A percentile compares a stretch with the other conserved stretches of the same genome.
Conservation (phyloP, 257 asterid species). For the Cynanchum wilfordii region DNA sequence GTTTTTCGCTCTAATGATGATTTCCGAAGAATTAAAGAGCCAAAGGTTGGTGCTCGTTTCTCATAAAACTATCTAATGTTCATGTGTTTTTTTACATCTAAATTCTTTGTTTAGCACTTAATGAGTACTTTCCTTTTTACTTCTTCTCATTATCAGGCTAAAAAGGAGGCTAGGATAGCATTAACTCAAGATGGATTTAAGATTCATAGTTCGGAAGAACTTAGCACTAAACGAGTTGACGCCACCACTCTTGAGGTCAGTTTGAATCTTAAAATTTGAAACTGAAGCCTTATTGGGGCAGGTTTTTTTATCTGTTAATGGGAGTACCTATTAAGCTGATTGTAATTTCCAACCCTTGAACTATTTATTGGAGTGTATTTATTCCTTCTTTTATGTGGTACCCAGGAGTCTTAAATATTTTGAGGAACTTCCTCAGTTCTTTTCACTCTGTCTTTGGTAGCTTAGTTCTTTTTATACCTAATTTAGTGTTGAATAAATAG, state of each 20-base stretch:
- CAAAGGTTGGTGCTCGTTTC: constrained; percentile 46
- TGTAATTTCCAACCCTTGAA: too few species aligned
- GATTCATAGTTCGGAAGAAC: constrained; percentile 68
- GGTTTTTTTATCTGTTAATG: not conserved
- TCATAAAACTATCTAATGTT: too few species aligned
- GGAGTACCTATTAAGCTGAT: too few species aligned
- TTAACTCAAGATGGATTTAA: constrained; percentile 69
- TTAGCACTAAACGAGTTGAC: constrained; percentile 69
- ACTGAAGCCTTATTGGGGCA: not conserved
- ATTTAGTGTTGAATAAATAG: too few species aligned
- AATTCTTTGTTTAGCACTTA: constrained; percentile 1
- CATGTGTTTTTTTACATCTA: not conserved
- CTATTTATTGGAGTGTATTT: too few species aligned
- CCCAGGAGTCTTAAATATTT: too few species aligned
- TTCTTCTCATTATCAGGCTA: constrained; percentile 41
- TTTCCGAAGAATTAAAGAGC: constrained; percentile 80
- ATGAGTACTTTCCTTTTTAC: constrained; percentile 21
- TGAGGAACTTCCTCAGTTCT: not conserved
- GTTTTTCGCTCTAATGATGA: constrained; percentile 88
- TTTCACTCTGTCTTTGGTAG: not conserved
- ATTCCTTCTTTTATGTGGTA: too few species aligned
- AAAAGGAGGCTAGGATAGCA: constrained; percentile 55
- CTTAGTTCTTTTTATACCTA: not conserved
- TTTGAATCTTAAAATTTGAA: not conserved
- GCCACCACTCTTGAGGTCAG: constrained; percentile 70